Evolutionary conservation across 805 yeast genomes (phyloP).

Genomic region (Dipodascus albidus): DNA sequence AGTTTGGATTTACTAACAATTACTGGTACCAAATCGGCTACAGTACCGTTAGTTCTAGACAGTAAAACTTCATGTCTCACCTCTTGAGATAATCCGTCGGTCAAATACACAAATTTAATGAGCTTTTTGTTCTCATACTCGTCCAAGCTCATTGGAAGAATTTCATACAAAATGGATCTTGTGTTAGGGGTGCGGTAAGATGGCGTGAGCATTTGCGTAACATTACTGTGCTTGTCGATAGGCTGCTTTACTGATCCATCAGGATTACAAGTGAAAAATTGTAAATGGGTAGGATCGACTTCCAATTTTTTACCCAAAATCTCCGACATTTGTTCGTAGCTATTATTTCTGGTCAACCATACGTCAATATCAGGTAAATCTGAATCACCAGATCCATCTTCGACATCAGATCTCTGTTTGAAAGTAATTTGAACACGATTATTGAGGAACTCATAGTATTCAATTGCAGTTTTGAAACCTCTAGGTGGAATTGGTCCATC

Average conservation of each 20-base stretch:
- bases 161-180: slow-evolving; percentile 54
- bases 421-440: slow-evolving; percentile 21
- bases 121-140: slow-evolving; percentile 70
- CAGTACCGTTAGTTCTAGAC: slow-evolving; percentile 43
- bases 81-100: slow-evolving; percentile 57
- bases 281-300: slow-evolving; percentile 48
- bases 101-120: slow-evolving; percentile 60
- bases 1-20: slow-evolving; percentile 45
- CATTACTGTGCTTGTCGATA: slow-evolving; percentile 23
- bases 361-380: slow-evolving; percentile 26
- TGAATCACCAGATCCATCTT: slow-evolving; percentile 10
- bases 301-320: slow-evolving; percentile 44
- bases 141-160: slow-evolving; percentile 57
- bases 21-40: slow-evolving; percentile 42
- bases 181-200: slow-evolving; percentile 11
- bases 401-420: slow-evolving; percentile 14
- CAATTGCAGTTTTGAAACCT: slow-evolving; percentile 13
- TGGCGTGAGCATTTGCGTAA: slow-evolving; percentile 23
- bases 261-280: slow-evolving; percentile 51
- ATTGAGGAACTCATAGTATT: slow-evolving; percentile 24
- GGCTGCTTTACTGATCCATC: slow-evolving; percentile 36
- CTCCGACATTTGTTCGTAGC: slow-evolving; percentile 49
- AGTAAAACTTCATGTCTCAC: slow-evolving; percentile 59
- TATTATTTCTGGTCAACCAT: slow-evolving; percentile 56
- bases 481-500: slow-evolving; percentile 5